Percentiles rank a stretch among this genome's conserved stretches.
Evolutionary conservation across 108 stramenopile genomes (phyloP).

Genomic region (Pseudonitzschia pungens): DNA sequence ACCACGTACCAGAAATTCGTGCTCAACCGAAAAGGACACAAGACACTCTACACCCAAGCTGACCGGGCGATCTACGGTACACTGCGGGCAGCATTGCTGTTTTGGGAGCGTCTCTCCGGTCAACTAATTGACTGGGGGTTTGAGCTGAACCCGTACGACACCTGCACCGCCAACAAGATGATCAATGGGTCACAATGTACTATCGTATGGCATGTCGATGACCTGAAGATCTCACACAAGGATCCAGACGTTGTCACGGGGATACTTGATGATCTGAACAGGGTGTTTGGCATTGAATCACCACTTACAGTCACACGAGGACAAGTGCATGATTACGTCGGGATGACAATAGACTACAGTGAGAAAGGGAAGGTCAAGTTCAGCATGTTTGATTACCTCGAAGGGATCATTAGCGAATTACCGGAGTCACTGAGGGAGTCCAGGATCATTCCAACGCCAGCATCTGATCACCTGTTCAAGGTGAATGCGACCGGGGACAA

Average conservation of each 20-base stretch:
- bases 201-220: conserved; percentile 34
- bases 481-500: too few relatives aligned
- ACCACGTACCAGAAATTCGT: background rate
- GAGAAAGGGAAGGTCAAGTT: background rate
- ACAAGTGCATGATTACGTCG: conserved; percentile 37
- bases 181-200: conserved; percentile 13
- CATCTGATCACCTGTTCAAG: too few relatives aligned
- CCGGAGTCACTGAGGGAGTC: too few relatives aligned
- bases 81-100: conserved; percentile 35
- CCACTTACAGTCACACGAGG: conserved; percentile 18
- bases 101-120: conserved; percentile 23
- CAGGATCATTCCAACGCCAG: too few relatives aligned
- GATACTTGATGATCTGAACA: background rate
- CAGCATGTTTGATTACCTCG: too few relatives aligned
- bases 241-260: conserved; percentile 15
- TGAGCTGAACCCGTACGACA: conserved; percentile 51
- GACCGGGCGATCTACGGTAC: conserved; percentile 45
- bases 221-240: conserved; percentile 38
- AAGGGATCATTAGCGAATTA: too few relatives aligned
- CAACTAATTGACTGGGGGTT: conserved; percentile 43
- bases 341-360: conserved; percentile 40
- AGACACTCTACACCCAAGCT: conserved; percentile 41
- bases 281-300: conserved; percentile 24
- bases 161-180: conserved; percentile 49
- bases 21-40: conserved; percentile 18